Evolutionary conservation across 169 alveolate genomes (phyloP).

Genomic region (Plasmodium adleri): DNA sequence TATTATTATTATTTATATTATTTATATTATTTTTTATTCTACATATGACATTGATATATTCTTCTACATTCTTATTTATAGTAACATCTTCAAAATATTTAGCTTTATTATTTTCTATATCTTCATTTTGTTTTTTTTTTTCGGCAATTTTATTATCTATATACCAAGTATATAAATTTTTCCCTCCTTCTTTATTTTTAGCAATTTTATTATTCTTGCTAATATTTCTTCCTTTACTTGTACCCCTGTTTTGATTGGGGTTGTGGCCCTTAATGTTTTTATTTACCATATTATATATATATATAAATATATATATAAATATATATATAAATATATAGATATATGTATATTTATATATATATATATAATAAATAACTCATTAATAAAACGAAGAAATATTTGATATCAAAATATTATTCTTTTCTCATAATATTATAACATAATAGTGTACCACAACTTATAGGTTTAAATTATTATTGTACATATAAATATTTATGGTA

Average conservation of each 20-base stretch:
- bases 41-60: conserved; percentile 50
- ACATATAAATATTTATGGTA: no score
- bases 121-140: conserved; percentile 34
- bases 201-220: conserved; percentile 17
- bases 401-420: no score
- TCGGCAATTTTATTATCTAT: conserved; percentile 43
- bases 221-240: conserved; percentile 15
- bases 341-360: no score
- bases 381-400: no score
- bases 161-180: conserved; percentile 51
- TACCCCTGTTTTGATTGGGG: conserved; percentile 2
- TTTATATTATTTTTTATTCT: conserved; percentile 17
- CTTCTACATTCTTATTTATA: conserved; percentile 39
- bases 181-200: conserved; percentile 3
- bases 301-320: no score
- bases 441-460: no score
- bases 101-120: conserved; percentile 28
- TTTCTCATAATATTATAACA: no score
- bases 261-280: no score
- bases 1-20: not conserved
- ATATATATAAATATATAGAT: no score
- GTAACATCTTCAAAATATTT: conserved; percentile 48
- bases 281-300: no score
- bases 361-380: no score
- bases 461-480: no score